Evolutionary conservation across 495 filamentous ascomycete genomes (phyloP), one percentile per base, ranked within the genome.

Genomic region (Talaromyces liani): DNA sequence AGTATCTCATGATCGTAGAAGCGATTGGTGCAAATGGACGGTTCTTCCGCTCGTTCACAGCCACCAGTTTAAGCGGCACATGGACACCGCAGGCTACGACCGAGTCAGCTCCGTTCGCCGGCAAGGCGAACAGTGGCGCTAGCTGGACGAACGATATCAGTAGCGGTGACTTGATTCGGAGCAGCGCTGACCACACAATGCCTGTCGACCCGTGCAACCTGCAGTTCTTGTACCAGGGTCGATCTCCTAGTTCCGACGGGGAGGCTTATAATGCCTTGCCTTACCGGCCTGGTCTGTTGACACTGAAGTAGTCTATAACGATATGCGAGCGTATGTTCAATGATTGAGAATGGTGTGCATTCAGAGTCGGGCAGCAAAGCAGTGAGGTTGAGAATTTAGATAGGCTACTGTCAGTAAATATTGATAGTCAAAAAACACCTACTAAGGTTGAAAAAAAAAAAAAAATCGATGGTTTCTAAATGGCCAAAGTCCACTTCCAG

Each of bases 111-210:
- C 80, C 86, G 3, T 88, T 87, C 60, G 86, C 86, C 1, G 84
- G 86, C 60, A 84, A 84, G 70, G 81, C 79, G 8, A 58, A 58
- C 7, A 85, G 79, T 62, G 81, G 81, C 60, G 83, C 82, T 0
- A 78, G 76, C 49, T 88, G 86, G 86, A 87, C 84, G 41, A 79
- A 85, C 71, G 83, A 86, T 63, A 87, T 88, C 69, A 85, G 81
- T 63, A 83, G 85, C 60, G 86, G 86, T n/a, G 84, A 87, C 56
- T 63, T 88, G 41, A 70, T 88, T 25, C 76, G 84, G 58, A 69
- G 29, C 57, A 82, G 75, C 58, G 64, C 77, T 6, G 84, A 88
- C 64, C 79, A 88, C 69, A 86, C 81, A 2, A 79, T 82, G 71
- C 76, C 77, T 9, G 66, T 87, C 34, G 80, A 84, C 63, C 72